Conservation (phyloP, 73 alveolate species). For the Paramecium primaurelia region DNA sequence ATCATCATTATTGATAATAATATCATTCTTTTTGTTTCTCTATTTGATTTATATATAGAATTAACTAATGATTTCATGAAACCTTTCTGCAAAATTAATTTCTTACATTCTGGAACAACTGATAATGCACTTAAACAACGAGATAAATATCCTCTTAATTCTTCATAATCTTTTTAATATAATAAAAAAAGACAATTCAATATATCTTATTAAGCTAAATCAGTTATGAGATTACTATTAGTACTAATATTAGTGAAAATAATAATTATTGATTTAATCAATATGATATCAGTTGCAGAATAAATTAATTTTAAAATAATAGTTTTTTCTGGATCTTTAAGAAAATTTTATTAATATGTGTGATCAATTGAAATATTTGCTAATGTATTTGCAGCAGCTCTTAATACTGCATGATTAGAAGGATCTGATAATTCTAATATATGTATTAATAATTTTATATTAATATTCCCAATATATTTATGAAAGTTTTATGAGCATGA, state of each 20-base stretch:
- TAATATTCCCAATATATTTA: constrained; percentile 29
- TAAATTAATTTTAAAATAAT: constrained; percentile 25
- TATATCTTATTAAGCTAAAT: constrained; percentile 24
- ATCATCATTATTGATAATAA: constrained; percentile 56
- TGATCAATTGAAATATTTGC: constrained; percentile 61
- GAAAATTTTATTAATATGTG: constrained; percentile 19
- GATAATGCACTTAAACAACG: constrained; percentile 42
- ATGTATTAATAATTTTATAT: constrained; percentile 47
- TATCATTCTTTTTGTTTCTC: constrained; percentile 58
- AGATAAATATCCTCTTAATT: constrained; percentile 55
- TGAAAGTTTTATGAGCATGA: constrained; percentile 57
- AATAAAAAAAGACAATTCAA: not conserved
- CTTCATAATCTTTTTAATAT: constrained; percentile 17
- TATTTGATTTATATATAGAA: constrained; percentile 45
- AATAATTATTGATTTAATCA: constrained; percentile 52
- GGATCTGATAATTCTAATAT: constrained; percentile 55
- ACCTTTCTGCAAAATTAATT: not conserved
- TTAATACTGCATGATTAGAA: constrained; percentile 36
- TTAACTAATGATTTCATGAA: constrained; percentile 52
- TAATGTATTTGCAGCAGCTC: constrained; percentile 64
- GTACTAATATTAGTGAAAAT: constrained; percentile 48
- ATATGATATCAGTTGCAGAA: constrained; percentile 4
- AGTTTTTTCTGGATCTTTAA: constrained; percentile 60
- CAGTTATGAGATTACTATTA: constrained; percentile 36
- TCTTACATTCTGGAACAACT: constrained; percentile 55